Evolutionary conservation across 495 filamentous ascomycete genomes (phyloP).

Genomic region (Bathelium albidoporum): DNA sequence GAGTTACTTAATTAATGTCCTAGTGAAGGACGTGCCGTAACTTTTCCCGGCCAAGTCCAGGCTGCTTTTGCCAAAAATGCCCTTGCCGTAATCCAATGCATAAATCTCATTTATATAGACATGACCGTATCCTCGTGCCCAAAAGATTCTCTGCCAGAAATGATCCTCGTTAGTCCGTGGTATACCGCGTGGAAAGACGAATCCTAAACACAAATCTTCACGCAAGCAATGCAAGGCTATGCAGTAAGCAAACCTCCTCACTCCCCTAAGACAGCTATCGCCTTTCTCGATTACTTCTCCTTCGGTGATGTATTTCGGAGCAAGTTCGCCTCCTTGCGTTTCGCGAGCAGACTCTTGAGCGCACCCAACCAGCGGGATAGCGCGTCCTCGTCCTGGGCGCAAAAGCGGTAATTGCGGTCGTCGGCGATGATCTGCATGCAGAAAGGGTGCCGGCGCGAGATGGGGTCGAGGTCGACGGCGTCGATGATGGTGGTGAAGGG

Average conservation of each 20-base stretch:
- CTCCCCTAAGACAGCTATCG: not conserved
- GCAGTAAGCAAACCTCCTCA: not conserved
- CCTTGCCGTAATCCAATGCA: not conserved
- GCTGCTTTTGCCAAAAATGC: not conserved
- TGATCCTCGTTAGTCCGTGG: not conserved
- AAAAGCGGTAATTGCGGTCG: conserved; percentile 85
- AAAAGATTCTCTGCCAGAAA: not conserved
- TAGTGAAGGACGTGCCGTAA: no score
- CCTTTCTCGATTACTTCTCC: not conserved
- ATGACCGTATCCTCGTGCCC: not conserved
- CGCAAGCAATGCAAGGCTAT: not conserved
- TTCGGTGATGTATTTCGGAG: not conserved
- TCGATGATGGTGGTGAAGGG: conserved; percentile 73
- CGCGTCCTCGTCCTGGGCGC: conserved; percentile 68
- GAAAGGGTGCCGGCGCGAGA: conserved; percentile 70
- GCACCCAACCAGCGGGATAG: conserved; percentile 79
- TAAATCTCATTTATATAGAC: not conserved
- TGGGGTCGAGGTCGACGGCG: conserved; percentile 82
- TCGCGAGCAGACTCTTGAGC: conserved; percentile 77
- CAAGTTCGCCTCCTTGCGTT: conserved; percentile 38
- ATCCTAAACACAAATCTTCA: not conserved
- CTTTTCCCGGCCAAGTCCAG: no score
- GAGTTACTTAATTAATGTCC: no score
- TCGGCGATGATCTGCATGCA: conserved; percentile 93
- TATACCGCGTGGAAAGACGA: not conserved